Evolutionary conservation across 2,329 filamentous ascomycete species (phyloP).

Genomic region (Setomelanomma holmii): DNA sequence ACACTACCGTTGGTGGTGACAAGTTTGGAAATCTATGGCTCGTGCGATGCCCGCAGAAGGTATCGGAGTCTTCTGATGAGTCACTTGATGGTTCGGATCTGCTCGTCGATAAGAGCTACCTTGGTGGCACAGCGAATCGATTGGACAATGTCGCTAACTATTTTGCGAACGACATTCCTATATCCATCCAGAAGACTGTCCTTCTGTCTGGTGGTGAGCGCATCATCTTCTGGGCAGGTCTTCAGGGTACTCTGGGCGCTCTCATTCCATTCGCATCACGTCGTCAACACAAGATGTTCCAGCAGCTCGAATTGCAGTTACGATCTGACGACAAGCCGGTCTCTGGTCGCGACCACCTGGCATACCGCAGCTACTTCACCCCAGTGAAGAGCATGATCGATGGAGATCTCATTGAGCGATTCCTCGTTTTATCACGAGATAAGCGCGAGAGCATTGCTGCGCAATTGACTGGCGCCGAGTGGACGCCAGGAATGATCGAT

Average conservation of each 20-base stretch:
- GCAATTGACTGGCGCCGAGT: constrained; percentile 80
- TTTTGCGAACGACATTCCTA: constrained; percentile 91
- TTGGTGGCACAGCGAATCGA: constrained; percentile 87
- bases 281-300: constrained; percentile 98
- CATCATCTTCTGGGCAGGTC: constrained; percentile 88
- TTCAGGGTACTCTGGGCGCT: constrained; percentile 93
- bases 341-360: constrained; percentile 91
- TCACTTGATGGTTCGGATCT: constrained; percentile 89
- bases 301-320: constrained; percentile 87
- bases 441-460: constrained; percentile 95
- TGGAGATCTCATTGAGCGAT: constrained; percentile 94
- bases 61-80: constrained; percentile 89
- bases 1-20: constrained; percentile 91
- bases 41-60: constrained; percentile 83
- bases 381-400: constrained; percentile 97
- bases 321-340: constrained; percentile 79
- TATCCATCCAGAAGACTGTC: constrained; percentile 85
- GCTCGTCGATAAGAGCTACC: constrained; percentile 86
- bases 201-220: constrained; percentile 92
- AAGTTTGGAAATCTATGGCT: constrained; percentile 98
- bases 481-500: constrained; percentile 83
- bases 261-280: constrained; percentile 90
- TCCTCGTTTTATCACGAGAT: constrained; percentile 80
- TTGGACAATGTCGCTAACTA: constrained; percentile 86
- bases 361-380: constrained; percentile 94